Evolutionary conservation across 2,329 filamentous ascomycete genomes (phyloP), one percentile per base, ranked within the genome.

Genomic region (Aspergillus ibericus): DNA sequence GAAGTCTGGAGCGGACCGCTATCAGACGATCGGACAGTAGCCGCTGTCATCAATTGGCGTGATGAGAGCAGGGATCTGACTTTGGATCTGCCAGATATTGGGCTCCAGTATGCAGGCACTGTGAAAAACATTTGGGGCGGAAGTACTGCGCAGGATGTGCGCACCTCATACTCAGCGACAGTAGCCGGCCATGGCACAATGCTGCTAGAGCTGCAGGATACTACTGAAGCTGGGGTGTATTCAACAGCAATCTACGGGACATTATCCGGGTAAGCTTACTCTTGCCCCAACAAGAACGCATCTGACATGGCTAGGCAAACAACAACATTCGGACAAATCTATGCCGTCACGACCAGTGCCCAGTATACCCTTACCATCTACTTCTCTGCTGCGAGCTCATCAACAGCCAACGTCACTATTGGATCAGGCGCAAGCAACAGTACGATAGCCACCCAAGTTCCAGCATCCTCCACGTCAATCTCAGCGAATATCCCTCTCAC

Each of bases 1-100:
- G 82, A 85, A 55, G 68, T 83, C 0, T 84, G 81, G 81, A 76
- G 77, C 25, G 82, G 81, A 0, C 72, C 78, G 7, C 72, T 84
- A 1, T 80, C 80, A 0, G 77, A 71, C 1, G 72, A 68, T 0
- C 71, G 80, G 3, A 75, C 70, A 4, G 80, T 83, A 0, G 70
- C 80, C 0, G 81, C 77, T 0, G 59, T 83, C 12, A 75, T 81
- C 6, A 84, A 84, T 65, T 84, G 82, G 82, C 72, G 68, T 36
- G 79, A 80, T 36, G 72, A 76, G 49, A 72, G 75, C 0, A 75
- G 81, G 56, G 70, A 73, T 0, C 71, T 82, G 12, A 69, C 75
- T 0, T 61, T 84, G 4, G 73, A 81, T 58, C 62, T 83, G 4
- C 67, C 76, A 0, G 73, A 75, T 55, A 61, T 73, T 13, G 80